Conservation (phyloP, 176 grass and related monocot species). For the Thalia dealbata region DNA sequence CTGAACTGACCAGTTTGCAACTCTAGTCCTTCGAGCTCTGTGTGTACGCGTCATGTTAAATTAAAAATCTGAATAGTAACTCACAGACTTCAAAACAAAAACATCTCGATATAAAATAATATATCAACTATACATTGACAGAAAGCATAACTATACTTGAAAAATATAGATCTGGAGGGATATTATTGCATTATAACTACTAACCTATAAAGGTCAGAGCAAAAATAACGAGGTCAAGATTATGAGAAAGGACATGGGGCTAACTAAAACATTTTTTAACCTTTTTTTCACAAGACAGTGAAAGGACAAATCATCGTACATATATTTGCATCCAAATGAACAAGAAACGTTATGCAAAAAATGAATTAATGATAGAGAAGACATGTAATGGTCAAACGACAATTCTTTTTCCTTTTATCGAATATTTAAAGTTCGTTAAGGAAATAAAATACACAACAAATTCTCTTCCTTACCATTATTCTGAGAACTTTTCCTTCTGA, state of each 20-base stretch:
- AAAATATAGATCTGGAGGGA: background rate
- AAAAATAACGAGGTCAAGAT: background rate
- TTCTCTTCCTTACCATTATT: constrained; percentile 9
- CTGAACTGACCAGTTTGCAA: constrained; percentile 10
- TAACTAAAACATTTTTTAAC: background rate
- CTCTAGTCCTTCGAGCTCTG: constrained; percentile 2
- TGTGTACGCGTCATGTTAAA: background rate
- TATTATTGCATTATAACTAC: background rate
- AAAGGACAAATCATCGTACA: too few species aligned
- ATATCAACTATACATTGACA: background rate
- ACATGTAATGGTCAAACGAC: background rate
- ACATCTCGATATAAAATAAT: background rate
- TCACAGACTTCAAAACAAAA: background rate
- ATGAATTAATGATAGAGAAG: too few species aligned
- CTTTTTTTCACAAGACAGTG: background rate
- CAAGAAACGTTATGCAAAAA: too few species aligned
- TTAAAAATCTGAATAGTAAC: background rate
- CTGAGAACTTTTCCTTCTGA: background rate
- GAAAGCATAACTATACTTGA: background rate
- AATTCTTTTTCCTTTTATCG: background rate
- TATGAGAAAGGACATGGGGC: background rate
- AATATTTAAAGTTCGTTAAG: background rate
- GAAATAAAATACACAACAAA: background rate
- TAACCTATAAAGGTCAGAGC: background rate
- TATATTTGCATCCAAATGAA: too few species aligned